These are phyloP conservation scores for Leptographium flavum DNA, from an alignment of 2,329 filamentous ascomycete genomes.

Conservation along the genomic window DNA sequence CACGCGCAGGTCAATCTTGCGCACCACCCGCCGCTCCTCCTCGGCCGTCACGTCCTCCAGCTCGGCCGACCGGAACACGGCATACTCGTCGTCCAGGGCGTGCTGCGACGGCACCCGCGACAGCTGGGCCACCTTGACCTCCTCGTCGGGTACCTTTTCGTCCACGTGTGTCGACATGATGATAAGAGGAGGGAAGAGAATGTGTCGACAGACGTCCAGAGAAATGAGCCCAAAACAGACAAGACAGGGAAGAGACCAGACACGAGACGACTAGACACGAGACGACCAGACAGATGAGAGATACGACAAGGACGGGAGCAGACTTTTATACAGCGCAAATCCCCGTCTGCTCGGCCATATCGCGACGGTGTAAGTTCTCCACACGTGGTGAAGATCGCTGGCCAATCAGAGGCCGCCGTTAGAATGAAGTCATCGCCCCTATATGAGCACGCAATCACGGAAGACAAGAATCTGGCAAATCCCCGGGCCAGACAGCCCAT, in stretches of 20 bases:
- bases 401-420: not conserved
- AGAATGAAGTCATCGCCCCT: slow-evolving; percentile 1
- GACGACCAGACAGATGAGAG: no score
- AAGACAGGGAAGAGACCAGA: no score
- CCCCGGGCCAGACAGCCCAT: no score
- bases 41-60: slow-evolving; percentile 9
- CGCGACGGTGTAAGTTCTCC: not conserved
- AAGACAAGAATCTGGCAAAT: no score
- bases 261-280: no score
- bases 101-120: not conserved
- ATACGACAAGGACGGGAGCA: no score
- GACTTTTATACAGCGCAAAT: no score
- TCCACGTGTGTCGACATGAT: no score
- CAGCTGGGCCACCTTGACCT: not conserved
- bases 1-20: slow-evolving; percentile 41
- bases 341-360: no score
- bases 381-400: not conserved
- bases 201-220: no score
- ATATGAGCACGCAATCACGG: slow-evolving; percentile 2
- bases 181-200: no score
- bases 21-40: slow-evolving; percentile 25
- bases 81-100: slow-evolving; percentile 18
- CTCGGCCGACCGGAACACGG: slow-evolving; percentile 14
- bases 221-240: no score
- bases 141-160: not conserved